Evolutionary conservation across 148 eudicot species (phyloP), one percentile per base, ranked within the genome.

Genomic region (Drosera capensis): DNA sequence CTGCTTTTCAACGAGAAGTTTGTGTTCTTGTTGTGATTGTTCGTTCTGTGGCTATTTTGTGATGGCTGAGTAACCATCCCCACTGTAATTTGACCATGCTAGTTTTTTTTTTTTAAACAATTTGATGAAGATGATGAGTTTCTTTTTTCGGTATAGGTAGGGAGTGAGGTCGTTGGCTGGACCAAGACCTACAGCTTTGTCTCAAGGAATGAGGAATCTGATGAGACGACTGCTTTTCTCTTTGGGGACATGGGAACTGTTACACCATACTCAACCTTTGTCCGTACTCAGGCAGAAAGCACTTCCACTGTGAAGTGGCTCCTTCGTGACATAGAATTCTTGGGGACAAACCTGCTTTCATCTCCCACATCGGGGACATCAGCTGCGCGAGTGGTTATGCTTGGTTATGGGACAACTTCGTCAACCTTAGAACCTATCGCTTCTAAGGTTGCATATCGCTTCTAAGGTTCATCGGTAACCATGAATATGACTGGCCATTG

Each of bases 181-280:
- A 85, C 92, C 60, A 59, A 34, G 20, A 70, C 64, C 30, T 67
- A 65, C 71, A 92, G 75, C 73, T 85, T 92, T 46, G 52, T 85
- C 26, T 75, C 99, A 6, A 76, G 73, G 20, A 49, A 78, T 20
- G 77, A 56, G 22, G 77, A 85, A 43, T 73, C 88, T 7, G 74
- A 55, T 28, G 80, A 85, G 71, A 81, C 99, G 1, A 39, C 63
- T 36, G 99, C 99, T 46, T 92, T 81, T 68, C 49, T 85, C 39
- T 81, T 75, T 43, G 99, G 99, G 13, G 99, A 92, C 66, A 85
- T 92, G 99, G 99, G 99, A 42, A 81, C 99, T 40, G 72, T 88
- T 14, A 79, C 95, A 21, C 86, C 94, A 9, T 92, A 85, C 60
- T 51, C 49, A 22, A 92, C 99, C 16, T 92, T 75, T 45, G 35